These are phyloP conservation scores for Neopestalotiopsis sp. DNA, from an alignment of 2,329 filamentous ascomycete species.

Conservation along the genomic window DNA sequence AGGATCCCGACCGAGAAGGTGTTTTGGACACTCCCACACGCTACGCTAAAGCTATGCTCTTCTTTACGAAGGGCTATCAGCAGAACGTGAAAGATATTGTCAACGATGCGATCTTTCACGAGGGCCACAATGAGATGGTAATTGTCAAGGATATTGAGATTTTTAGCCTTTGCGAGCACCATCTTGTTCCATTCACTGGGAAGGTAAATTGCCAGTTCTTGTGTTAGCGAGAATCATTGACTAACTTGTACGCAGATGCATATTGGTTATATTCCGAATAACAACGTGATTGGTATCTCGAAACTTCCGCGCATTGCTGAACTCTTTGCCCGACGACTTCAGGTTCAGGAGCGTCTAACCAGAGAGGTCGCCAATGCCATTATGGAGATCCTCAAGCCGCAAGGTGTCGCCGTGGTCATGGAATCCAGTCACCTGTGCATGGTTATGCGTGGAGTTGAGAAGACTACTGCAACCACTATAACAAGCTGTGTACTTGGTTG, in stretches of 20 bases:
- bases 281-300: conserved; percentile 88
- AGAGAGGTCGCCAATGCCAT: conserved; percentile 95
- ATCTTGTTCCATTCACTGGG: conserved; percentile 93
- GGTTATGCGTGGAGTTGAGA: conserved; percentile 98
- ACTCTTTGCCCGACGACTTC: conserved; percentile 91
- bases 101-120: conserved; percentile 92
- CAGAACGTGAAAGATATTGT: conserved; percentile 91
- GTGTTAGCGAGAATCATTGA: not conserved
- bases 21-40: conserved; percentile 75
- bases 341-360: conserved; percentile 95
- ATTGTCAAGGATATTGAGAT: conserved; percentile 98
- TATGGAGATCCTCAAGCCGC: conserved; percentile 89
- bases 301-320: conserved; percentile 96
- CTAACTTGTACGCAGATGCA: conserved; percentile 74
- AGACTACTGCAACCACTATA: conserved; percentile 84
- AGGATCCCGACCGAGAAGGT: conserved; percentile 69
- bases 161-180: conserved; percentile 94
- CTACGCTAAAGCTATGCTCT: conserved; percentile 94
- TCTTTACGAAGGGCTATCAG: conserved; percentile 96
- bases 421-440: conserved; percentile 97
- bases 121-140: conserved; percentile 95
- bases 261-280: conserved; percentile 94
- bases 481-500: conserved; percentile 98
- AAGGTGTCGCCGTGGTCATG: conserved; percentile 96
- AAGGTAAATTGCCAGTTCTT: conserved; percentile 64